Percentiles rank a stretch among this genome's conserved stretches.
Evolutionary conservation across 2,329 filamentous ascomycete genomes (phyloP).

Genomic region (Talaromyces sp.): DNA sequence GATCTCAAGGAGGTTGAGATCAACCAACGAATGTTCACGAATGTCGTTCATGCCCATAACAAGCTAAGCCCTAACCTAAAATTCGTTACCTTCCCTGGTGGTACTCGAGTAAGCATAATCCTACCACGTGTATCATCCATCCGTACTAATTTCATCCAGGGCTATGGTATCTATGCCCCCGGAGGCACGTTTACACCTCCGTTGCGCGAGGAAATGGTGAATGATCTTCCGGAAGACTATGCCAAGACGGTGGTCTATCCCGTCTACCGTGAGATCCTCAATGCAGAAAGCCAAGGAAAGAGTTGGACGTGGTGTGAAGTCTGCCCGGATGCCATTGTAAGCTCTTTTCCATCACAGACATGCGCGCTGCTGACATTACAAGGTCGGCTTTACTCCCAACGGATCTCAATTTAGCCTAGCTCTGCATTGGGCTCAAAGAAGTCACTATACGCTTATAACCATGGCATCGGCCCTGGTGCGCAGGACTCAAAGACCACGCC

Average conservation of each 20-base stretch:
- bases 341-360: not conserved
- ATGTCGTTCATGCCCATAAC: not conserved
- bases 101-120: not conserved
- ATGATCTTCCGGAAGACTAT: conserved; percentile 11
- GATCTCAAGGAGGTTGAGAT: not conserved
- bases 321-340: not conserved
- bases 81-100: not conserved
- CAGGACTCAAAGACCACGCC: not conserved
- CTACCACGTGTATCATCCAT: not conserved
- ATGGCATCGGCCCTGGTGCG: conserved; percentile 20
- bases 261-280: conserved; percentile 20
- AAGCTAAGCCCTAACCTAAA: not conserved
- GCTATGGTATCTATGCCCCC: not conserved
- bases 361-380: not conserved
- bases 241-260: conserved; percentile 33
- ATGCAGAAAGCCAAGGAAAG: not conserved
- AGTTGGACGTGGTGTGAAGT: not conserved
- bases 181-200: not conserved
- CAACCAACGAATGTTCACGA: not conserved
- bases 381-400: conserved; percentile 31
- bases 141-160: not conserved
- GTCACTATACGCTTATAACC: conserved; percentile 28
- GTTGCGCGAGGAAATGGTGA: not conserved
- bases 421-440: conserved; percentile 29
- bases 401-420: conserved; percentile 30